Percentiles rank a stretch among this genome's conserved stretches.
Evolutionary conservation across 2,329 filamentous ascomycete species (phyloP).

Genomic region (Penicillium sp.): DNA sequence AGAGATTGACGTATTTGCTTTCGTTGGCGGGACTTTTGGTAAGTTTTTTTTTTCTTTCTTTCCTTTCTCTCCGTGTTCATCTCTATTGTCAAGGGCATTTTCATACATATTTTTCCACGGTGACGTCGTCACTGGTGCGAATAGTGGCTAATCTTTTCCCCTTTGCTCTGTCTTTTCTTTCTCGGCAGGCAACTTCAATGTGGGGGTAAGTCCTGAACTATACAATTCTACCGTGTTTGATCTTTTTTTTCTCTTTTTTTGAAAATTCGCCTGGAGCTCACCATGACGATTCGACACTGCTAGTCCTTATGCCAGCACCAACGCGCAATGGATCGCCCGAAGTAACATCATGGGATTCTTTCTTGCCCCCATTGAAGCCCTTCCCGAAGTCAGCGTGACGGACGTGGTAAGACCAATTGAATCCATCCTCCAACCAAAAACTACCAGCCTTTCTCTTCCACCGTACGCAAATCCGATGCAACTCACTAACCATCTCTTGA

Average conservation of each 20-base stretch:
- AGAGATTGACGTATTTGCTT: slow-evolving; percentile 31
- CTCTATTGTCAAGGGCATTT: background rate
- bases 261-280: background rate
- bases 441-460: too few relatives aligned
- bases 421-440: too few relatives aligned
- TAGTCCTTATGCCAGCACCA: slow-evolving; percentile 28
- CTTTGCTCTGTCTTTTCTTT: too few relatives aligned
- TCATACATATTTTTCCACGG: too few relatives aligned
- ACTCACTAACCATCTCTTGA: too few relatives aligned
- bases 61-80: too few relatives aligned
- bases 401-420: slow-evolving; percentile 32
- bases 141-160: background rate
- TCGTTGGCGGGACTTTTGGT: slow-evolving; percentile 31
- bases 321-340: slow-evolving; percentile 37
- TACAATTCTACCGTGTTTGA: too few relatives aligned
- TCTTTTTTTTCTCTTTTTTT: too few relatives aligned
- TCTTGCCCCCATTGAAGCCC: slow-evolving; percentile 37
- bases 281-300: background rate
- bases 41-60: slow-evolving; percentile 3
- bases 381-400: slow-evolving; percentile 38
- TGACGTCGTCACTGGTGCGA: too few relatives aligned
- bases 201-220: slow-evolving; percentile 25
- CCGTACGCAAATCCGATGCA: too few relatives aligned
- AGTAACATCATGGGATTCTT: slow-evolving; percentile 37
- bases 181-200: slow-evolving; percentile 20